Evolutionary conservation across 2,329 filamentous ascomycete species (phyloP).

Genomic region (Fusarium newnesense): DNA sequence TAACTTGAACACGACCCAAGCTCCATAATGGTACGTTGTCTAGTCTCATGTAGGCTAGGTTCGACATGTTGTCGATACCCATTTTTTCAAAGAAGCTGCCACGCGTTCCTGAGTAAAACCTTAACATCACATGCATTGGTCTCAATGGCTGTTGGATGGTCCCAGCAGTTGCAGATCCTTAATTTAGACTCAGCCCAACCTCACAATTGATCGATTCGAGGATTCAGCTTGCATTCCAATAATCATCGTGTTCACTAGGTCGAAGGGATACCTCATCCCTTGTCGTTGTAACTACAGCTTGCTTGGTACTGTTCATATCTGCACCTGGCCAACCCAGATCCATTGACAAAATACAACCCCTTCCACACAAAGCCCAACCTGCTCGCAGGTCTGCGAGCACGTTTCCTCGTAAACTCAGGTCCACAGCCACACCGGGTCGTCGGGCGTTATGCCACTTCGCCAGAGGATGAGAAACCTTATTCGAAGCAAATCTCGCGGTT

Average conservation of each 20-base stretch:
- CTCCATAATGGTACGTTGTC: neutral
- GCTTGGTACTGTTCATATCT: conserved; percentile 31
- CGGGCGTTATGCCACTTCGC: conserved; percentile 14
- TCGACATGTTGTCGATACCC: conserved; percentile 26
- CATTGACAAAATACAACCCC: conserved; percentile 16
- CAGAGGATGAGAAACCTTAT: conserved; percentile 11
- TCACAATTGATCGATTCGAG: neutral
- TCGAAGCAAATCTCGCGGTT: conserved; percentile 14
- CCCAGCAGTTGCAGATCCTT: conserved; percentile 10
- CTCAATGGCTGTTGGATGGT: neutral
- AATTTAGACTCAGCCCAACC: neutral
- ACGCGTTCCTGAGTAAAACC: conserved; percentile 29
- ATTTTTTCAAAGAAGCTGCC: conserved; percentile 18
- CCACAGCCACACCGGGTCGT: conserved; percentile 4
- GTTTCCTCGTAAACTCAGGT: conserved; percentile 23
- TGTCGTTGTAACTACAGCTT: conserved; percentile 33
- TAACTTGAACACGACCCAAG: neutral
- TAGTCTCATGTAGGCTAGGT: conserved; percentile 21
- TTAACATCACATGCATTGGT: neutral
- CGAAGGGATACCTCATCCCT: conserved; percentile 27
- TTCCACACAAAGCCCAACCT: conserved; percentile 16
- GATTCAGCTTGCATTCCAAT: conserved; percentile 38
- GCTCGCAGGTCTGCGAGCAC: conserved; percentile 13
- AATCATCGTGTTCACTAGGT: conserved; percentile 41
- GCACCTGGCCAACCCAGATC: conserved; percentile 27